Percentiles rank a stretch among this genome's conserved stretches.
Evolutionary conservation across 495 filamentous ascomycete species (phyloP).

Genomic region (Annulohypoxylon moriforme): DNA sequence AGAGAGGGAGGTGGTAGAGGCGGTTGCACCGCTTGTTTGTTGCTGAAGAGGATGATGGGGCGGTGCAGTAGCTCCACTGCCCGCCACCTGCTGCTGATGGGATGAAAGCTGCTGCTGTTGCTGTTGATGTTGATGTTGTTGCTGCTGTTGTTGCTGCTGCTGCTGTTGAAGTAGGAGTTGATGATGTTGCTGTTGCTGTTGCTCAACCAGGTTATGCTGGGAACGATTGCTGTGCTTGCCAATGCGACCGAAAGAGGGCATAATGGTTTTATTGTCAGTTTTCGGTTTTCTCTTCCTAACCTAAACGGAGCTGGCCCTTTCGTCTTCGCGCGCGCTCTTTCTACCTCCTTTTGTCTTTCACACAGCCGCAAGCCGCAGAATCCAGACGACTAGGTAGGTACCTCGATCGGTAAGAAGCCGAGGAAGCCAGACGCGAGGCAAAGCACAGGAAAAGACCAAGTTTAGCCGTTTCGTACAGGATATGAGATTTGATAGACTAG

Average conservation of each 20-base stretch:
- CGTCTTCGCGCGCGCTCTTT: slow-evolving; percentile 17
- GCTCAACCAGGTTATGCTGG: slow-evolving; percentile 62
- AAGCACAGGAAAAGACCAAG: slow-evolving; percentile 29
- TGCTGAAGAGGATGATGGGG: slow-evolving; percentile 43
- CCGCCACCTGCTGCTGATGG: slow-evolving; percentile 48
- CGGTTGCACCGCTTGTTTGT: slow-evolving; percentile 19
- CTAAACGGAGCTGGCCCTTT: slow-evolving; percentile 26
- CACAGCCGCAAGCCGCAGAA: slow-evolving; percentile 20
- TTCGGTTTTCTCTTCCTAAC: slow-evolving; percentile 16
- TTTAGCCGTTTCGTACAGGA: slow-evolving; percentile 26
- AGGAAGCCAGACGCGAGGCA: slow-evolving; percentile 36
- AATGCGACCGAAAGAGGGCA: slow-evolving; percentile 59
- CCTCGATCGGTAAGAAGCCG: slow-evolving; percentile 3
- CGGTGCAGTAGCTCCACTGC: slow-evolving; percentile 50
- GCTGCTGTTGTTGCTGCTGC: slow-evolving; percentile 47
- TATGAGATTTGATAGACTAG: slow-evolving; percentile 30
- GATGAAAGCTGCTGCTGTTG: slow-evolving; percentile 38
- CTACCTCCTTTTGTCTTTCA: slow-evolving; percentile 28
- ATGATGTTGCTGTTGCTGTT: slow-evolving; percentile 51
- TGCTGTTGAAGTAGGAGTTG: slow-evolving; percentile 42
- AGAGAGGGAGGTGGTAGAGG: slow-evolving; percentile 26
- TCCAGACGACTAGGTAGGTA: slow-evolving; percentile 1
- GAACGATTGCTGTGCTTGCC: slow-evolving; percentile 61
- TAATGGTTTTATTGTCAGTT: slow-evolving; percentile 52
- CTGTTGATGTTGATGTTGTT: slow-evolving; percentile 46